Evolutionary conservation across 108 stramenopile genomes (phyloP).

Genomic region (Mayamaea pseudoterrestris): DNA sequence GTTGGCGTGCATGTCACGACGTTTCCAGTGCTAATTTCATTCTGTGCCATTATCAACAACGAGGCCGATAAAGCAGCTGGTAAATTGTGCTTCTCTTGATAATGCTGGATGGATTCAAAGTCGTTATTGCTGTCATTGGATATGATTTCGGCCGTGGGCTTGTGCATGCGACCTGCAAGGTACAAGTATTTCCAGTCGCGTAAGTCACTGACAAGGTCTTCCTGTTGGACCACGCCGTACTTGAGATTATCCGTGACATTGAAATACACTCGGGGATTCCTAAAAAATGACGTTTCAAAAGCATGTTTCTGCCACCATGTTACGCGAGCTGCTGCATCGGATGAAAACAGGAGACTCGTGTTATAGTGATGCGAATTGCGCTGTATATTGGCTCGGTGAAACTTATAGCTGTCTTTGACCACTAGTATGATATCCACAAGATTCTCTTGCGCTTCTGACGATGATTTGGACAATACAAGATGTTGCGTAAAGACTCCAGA

Average conservation of each 20-base stretch:
- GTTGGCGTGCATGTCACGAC: no score
- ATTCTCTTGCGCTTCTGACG: constrained; percentile 8
- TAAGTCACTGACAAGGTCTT: constrained; percentile 51
- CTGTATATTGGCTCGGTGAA: constrained; percentile 47
- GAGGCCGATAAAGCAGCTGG: constrained; percentile 51
- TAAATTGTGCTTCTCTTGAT: constrained; percentile 37
- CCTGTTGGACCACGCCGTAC: constrained; percentile 60
- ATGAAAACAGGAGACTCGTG: constrained; percentile 1
- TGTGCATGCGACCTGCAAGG: constrained; percentile 74
- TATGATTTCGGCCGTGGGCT: constrained; percentile 47
- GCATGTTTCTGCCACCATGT: constrained; percentile 14
- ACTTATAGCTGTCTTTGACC: constrained; percentile 34
- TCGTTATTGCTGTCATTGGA: constrained; percentile 4
- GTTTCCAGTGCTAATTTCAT: no score
- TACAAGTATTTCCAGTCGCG: constrained; percentile 61
- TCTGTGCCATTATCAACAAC: constrained; percentile 19
- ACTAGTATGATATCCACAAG: constrained; percentile 74
- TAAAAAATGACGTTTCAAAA: not conserved
- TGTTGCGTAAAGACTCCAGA: constrained; percentile 72
- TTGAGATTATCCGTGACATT: constrained; percentile 37
- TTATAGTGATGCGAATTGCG: constrained; percentile 61
- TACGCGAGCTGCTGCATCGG: constrained; percentile 2
- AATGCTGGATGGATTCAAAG: constrained; percentile 1
- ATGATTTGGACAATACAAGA: constrained; percentile 1
- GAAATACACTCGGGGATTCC: constrained; percentile 21